A percentile compares a stretch with the other conserved stretches of the same genome.
Conservation (phyloP, 176 grass and related monocot species). For the Dendrocalamus sinicus region DNA sequence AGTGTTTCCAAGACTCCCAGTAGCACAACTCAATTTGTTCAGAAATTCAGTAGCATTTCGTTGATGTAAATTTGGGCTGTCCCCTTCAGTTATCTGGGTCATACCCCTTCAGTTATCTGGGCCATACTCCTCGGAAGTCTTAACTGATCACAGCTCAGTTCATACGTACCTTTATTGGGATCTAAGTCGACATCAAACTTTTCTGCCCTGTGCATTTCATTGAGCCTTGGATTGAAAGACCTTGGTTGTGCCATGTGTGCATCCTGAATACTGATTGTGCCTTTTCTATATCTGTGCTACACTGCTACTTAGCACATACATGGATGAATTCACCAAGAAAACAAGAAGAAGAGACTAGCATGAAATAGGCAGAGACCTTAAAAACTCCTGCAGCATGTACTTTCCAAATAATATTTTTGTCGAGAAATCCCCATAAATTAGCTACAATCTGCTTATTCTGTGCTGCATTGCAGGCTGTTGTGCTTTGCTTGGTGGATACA, state of each 20-base stretch:
- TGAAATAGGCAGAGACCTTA: background rate
- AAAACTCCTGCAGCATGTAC: background rate
- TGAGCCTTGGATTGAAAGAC: conserved; percentile 20
- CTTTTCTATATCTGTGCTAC: background rate
- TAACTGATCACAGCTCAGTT: conserved; percentile 30
- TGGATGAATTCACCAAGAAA: conserved; percentile 8
- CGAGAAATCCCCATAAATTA: background rate
- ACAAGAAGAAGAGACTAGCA: background rate
- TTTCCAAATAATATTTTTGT: background rate
- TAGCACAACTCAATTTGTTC: conserved; percentile 17
- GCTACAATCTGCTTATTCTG: background rate
- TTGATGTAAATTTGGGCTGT: background rate
- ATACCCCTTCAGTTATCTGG: too few species aligned
- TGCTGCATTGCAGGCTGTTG: conserved; percentile 51
- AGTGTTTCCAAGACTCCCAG: background rate
- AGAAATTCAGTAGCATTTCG: conserved; percentile 3
- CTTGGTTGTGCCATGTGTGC: background rate
- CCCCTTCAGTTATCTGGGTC: too few species aligned
- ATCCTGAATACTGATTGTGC: background rate
- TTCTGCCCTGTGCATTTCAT: background rate
- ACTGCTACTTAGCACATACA: background rate
- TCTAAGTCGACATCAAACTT: conserved; percentile 25
- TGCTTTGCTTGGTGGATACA: conserved; percentile 77
- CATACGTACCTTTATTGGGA: conserved; percentile 23
- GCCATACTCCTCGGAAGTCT: conserved; percentile 37